Evolutionary conservation across 2,329 filamentous ascomycete species (phyloP), one percentile per base, ranked within the genome.

Genomic region (Talaromyces pinophilus): DNA sequence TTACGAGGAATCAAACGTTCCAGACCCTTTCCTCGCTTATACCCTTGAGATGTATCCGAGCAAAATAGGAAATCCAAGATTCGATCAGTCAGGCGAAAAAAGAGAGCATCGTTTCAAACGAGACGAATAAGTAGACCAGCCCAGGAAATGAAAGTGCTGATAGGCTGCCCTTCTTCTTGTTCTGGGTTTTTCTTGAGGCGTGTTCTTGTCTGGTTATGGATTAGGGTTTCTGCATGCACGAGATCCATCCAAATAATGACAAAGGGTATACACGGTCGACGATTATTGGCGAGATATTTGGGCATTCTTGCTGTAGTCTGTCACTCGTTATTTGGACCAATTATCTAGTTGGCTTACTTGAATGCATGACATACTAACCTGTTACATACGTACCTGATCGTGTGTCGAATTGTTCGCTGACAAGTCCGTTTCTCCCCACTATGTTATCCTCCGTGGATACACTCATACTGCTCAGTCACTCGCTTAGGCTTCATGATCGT

Each of bases 241-340:
- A 63, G 64, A 62, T 66, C 64, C 59, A 66, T 66, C 64, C 17
- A 1, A 50, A 48, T 25, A 3, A 22, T 48, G 19, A 13, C 19
- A 2, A 13, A 4, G 11, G 3, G 46, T 48, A 25, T 11, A 28
- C 48, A 33, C 28, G 25, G 15, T 54, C 7, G 15, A 33, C 28
- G 13, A n/a, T 33, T 59, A 64, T 67, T 40, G 67, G 70, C 67
- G 68, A 68, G 69, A 62, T 65, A 28, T 70, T 74, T 71, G 72
- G 72, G 72, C 72, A 74, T 69, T 66, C 70, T 65, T 74, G 72
- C 72, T 72, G 71, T 70, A 70, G 64, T 65, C 33, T 38, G 33
- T 19, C 5, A 15, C 11, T 19, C 7, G 19, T 19, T 28, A 13
- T 35, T n/a, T n/a, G 22, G 11, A 5, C 52, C 28, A 38, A 22